Percentiles rank a stretch among this genome's conserved stretches.
phyloP scores from a whole-genome alignment of 1,139 yeast species.

The Yamadazyma triangularis region DNA sequence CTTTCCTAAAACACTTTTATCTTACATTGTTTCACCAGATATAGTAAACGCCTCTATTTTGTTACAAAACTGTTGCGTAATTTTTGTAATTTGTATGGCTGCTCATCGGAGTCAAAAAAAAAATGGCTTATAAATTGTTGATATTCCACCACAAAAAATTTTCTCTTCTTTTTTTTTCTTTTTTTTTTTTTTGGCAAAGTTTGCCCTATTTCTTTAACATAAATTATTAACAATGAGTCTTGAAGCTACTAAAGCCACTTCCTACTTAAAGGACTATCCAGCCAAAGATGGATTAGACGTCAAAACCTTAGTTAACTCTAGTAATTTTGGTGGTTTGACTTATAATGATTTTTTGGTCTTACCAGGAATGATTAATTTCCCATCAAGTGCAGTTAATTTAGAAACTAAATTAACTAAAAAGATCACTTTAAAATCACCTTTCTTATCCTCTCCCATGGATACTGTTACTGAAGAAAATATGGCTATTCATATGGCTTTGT shows the following conservation, averaged over 20 bases:
- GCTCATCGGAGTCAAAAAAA: constrained; percentile 10
- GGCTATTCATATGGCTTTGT: constrained; percentile 98
- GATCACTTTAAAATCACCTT: constrained; percentile 88
- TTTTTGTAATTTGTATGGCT: neutral
- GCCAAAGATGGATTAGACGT: constrained; percentile 84
- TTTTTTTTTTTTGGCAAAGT: constrained; percentile 42
- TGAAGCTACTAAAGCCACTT: constrained; percentile 65
- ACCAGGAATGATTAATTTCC: constrained; percentile 93
- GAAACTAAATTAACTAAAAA: constrained; percentile 88
- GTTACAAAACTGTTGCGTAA: neutral
- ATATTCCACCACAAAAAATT: constrained; percentile 5
- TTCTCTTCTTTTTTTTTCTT: no score
- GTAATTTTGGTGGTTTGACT: constrained; percentile 90
- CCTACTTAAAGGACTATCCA: constrained; percentile 60
- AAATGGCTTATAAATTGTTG: constrained; percentile 8
- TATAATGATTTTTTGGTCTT: constrained; percentile 92
- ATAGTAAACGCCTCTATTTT: no score
- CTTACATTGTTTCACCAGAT: no score
- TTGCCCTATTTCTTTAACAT: constrained; percentile 23
- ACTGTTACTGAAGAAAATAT: constrained; percentile 95
- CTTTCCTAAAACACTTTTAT: no score
- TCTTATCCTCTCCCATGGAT: constrained; percentile 98
- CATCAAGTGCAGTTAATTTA: constrained; percentile 70
- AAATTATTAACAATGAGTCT: constrained; percentile 26
- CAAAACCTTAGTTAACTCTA: constrained; percentile 82